phyloP scores from a whole-genome alignment of 2,329 filamentous ascomycete genomes.

The Knoxdaviesia capensis region DNA sequence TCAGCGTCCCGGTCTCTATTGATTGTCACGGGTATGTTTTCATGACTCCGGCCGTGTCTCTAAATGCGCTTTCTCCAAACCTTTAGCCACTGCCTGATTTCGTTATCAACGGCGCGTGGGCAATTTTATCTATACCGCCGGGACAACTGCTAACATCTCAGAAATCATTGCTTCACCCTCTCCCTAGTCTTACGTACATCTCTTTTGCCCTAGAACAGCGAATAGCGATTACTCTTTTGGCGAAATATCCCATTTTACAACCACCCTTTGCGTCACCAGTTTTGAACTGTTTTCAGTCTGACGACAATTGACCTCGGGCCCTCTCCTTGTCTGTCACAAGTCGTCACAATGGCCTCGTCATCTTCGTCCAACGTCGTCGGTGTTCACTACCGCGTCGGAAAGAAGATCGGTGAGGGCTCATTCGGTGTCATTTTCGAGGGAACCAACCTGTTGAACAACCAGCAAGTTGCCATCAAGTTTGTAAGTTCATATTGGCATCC shows the following conservation, averaged over 20 bases:
- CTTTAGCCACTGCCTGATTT: too few species aligned
- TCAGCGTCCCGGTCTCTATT: too few species aligned
- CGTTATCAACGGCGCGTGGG: too few species aligned
- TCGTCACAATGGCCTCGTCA: conserved; percentile 52
- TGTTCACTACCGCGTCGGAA: conserved; percentile 95
- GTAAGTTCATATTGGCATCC: conserved; percentile 30
- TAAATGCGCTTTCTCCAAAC: too few species aligned
- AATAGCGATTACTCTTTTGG: too few species aligned
- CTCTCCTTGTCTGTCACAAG: neutral
- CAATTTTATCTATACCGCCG: too few species aligned
- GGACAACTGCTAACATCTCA: too few species aligned
- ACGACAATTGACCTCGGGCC: conserved; percentile 1
- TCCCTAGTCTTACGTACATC: neutral
- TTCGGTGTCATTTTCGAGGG: conserved; percentile 99
- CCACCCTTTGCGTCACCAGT: too few species aligned
- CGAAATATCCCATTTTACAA: too few species aligned
- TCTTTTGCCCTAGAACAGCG: neutral
- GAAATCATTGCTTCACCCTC: neutral
- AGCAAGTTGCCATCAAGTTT: conserved; percentile 99
- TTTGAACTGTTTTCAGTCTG: too few species aligned
- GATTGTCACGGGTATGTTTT: too few species aligned
- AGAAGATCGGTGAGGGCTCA: conserved; percentile 98
- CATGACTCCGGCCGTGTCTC: too few species aligned
- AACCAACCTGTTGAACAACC: conserved; percentile 95
- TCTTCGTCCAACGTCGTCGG: conserved; percentile 94